These are phyloP conservation scores for Adiantum capillusveneris DNA, from an alignment of 75 land plant species.

Conservation along the genomic window DNA sequence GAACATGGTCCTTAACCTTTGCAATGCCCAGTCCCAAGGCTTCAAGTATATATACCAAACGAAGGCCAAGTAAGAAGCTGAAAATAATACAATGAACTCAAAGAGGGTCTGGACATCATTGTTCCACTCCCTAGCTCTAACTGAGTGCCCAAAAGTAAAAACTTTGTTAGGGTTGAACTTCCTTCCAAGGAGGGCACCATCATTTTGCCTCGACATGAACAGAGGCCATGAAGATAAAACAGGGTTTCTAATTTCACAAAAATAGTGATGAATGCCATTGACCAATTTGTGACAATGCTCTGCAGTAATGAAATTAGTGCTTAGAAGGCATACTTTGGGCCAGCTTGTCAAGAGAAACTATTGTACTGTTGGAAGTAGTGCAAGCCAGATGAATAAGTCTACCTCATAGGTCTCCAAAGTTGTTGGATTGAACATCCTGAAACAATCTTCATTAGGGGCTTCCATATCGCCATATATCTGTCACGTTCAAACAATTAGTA, in stretches of 20 bases:
- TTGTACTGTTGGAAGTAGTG: neutral
- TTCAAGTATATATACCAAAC: neutral
- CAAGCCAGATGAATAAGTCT: too few relatives aligned
- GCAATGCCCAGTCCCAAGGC: too few relatives aligned
- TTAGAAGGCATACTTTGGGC: too few relatives aligned
- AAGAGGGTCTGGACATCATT: neutral
- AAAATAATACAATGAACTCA: neutral
- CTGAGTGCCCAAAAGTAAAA: neutral
- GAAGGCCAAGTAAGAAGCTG: neutral
- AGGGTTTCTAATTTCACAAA: neutral
- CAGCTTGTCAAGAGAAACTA: too few relatives aligned
- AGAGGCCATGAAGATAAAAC: neutral
- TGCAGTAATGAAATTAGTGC: too few relatives aligned
- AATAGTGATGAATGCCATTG: neutral
- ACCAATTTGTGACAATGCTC: slow-evolving; percentile 2
- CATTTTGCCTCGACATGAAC: neutral
- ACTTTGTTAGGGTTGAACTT: neutral
- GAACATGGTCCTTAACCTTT: too few relatives aligned
- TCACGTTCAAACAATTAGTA: too few relatives aligned
- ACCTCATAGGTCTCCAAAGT: slow-evolving; percentile 51
- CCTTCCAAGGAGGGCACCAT: neutral
- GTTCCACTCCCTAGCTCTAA: neutral
- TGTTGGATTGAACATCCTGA: slow-evolving; percentile 90
- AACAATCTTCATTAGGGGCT: slow-evolving; percentile 78
- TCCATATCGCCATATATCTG: slow-evolving; percentile 83